Conservation (phyloP, 2,329 filamentous ascomycete genomes). For the Claviceps sp. region DNA sequence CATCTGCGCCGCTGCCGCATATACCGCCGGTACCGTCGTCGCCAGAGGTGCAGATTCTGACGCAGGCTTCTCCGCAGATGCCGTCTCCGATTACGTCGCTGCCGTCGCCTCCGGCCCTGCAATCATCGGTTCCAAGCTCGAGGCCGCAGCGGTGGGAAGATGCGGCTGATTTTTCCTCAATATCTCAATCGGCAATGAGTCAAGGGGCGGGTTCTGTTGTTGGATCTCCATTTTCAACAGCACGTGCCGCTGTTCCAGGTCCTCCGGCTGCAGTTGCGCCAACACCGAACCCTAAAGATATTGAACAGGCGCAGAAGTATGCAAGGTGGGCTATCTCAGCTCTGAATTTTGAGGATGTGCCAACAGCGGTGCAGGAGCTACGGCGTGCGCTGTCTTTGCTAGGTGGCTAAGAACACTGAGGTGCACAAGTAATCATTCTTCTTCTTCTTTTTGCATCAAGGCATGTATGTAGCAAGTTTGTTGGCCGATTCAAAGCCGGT, state of each 20-base stretch:
- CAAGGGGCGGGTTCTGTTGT: background rate
- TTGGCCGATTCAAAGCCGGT: no score
- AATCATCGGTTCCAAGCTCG: slow-evolving; percentile 5
- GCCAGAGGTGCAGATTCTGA: slow-evolving; percentile 11
- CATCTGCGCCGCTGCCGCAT: slow-evolving; percentile 10
- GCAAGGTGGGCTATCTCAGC: slow-evolving; percentile 95
- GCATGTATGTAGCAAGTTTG: no score
- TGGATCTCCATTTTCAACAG: slow-evolving; percentile 6
- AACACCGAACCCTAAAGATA: slow-evolving; percentile 35
- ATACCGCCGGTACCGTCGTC: slow-evolving; percentile 8
- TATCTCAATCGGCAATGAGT: background rate
- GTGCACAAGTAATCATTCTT: no score
- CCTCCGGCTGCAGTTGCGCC: slow-evolving; percentile 3
- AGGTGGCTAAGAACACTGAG: slow-evolving; percentile 33
- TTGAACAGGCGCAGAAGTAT: slow-evolving; percentile 81
- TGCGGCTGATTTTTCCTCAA: slow-evolving; percentile 1
- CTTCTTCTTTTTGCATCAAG: no score
- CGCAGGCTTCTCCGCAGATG: slow-evolving; percentile 16
- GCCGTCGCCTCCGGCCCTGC: slow-evolving; percentile 1
- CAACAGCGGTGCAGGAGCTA: slow-evolving; percentile 78
- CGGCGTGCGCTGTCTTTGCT: slow-evolving; percentile 58
- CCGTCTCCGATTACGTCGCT: slow-evolving; percentile 13
- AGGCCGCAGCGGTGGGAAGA: slow-evolving; percentile 10
- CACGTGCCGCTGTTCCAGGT: slow-evolving; percentile 3
- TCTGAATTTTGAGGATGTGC: slow-evolving; percentile 88